Evolutionary conservation across 2,329 filamentous ascomycete genomes (phyloP).

Genomic region (Cladosporium sphaerospermum): DNA sequence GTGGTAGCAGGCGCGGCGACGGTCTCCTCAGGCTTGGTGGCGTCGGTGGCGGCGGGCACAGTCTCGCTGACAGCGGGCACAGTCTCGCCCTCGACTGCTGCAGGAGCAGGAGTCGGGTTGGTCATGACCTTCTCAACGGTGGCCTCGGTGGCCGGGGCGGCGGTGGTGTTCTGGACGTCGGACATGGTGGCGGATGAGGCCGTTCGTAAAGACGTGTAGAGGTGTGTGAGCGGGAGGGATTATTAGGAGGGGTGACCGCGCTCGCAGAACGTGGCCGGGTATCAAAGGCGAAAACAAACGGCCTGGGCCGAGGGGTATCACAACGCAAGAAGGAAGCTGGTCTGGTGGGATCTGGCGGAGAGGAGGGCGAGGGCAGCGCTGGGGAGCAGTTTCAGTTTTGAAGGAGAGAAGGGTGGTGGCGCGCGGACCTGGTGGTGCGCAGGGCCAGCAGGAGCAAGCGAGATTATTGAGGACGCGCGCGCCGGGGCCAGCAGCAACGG

Average conservation of each 20-base stretch:
- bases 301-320: conserved; percentile 10
- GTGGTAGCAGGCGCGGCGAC: conserved; percentile 22
- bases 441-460: conserved; percentile 9
- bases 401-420: conserved; percentile 2
- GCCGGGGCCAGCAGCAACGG: conserved; percentile 8
- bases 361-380: neutral
- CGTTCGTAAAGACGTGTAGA: neutral
- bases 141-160: conserved; percentile 8
- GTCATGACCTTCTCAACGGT: conserved; percentile 6
- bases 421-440: neutral
- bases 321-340: conserved; percentile 6
- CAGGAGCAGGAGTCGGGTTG: conserved; percentile 6
- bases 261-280: conserved; percentile 11
- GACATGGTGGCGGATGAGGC: conserved; percentile 19
- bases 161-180: conserved; percentile 17
- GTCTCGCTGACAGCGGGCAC: conserved; percentile 13
- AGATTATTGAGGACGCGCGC: conserved; percentile 9
- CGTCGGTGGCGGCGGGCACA: conserved; percentile 29
- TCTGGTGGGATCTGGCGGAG: neutral
- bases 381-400: conserved; percentile 11
- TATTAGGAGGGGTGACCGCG: conserved; percentile 12
- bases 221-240: neutral
- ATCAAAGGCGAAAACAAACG: conserved; percentile 8
- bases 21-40: conserved; percentile 12
- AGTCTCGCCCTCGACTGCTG: conserved; percentile 5